phyloP scores from a whole-genome alignment of 129 eudicot species.

The Gnaphalium uliginosum region DNA sequence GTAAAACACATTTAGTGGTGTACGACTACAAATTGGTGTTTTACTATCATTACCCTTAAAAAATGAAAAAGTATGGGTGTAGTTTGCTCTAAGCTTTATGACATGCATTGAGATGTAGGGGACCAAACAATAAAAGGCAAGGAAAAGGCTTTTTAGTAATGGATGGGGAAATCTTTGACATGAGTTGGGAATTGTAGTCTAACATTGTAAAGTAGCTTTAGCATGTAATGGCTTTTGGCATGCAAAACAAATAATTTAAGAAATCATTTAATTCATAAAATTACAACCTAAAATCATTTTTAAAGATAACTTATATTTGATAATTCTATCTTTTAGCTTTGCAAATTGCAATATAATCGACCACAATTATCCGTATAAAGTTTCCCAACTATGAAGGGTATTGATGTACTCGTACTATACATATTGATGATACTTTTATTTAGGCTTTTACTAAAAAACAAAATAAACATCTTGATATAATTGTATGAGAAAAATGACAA shows the following conservation, averaged over 20 bases:
- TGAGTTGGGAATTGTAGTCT: background rate
- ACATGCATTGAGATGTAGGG: constrained; percentile 1
- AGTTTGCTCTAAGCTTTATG: background rate
- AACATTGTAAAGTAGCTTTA: constrained; percentile 5
- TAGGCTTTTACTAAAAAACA: background rate
- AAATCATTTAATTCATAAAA: background rate
- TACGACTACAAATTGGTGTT: no score
- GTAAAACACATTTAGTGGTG: no score
- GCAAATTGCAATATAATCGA: no score
- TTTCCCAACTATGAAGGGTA: background rate
- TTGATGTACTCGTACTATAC: no score
- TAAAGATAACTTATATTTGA: no score
- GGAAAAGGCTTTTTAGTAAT: background rate
- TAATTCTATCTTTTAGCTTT: no score
- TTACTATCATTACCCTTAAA: no score
- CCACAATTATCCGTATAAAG: background rate
- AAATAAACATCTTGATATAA: background rate
- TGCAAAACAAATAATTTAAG: background rate
- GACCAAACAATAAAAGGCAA: constrained; percentile 6
- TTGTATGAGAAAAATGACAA: background rate
- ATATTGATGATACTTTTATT: background rate
- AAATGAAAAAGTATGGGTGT: background rate
- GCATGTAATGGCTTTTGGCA: background rate
- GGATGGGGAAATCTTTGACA: background rate
- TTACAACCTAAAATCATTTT: background rate